Conservation (phyloP, 257 asterid species). For the Ophiorrhiza pumila region DNA sequence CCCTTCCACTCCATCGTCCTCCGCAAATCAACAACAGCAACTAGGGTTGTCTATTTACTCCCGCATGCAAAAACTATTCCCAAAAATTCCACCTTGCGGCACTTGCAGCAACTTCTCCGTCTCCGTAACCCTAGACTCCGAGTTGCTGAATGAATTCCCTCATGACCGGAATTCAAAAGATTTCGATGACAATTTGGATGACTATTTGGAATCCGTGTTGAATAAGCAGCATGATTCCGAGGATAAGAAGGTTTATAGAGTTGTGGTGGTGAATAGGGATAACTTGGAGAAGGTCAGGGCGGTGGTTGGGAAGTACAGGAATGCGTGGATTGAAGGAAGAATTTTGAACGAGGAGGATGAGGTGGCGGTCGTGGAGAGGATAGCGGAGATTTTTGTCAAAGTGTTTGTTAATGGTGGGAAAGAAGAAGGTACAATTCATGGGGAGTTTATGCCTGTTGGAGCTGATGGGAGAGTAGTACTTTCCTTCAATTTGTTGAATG, state of each 20-base stretch:
- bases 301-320: constrained; percentile 81
- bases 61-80: constrained; percentile 45
- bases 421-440: constrained; percentile 69
- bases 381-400: constrained; percentile 65
- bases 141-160: constrained; percentile 38
- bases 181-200: constrained; percentile 55
- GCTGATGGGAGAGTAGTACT: constrained; percentile 93
- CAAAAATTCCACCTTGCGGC: constrained; percentile 49
- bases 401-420: constrained; percentile 82
- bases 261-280: constrained; percentile 57
- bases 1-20: constrained; percentile 17
- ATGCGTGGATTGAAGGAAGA: constrained; percentile 81
- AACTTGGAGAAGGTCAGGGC: constrained; percentile 43
- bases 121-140: constrained; percentile 53
- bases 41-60: constrained; percentile 47
- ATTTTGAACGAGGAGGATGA: constrained; percentile 50
- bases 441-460: constrained; percentile 98
- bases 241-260: constrained; percentile 53
- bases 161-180: constrained; percentile 24
- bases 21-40: constrained; percentile 40
- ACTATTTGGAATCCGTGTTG: constrained; percentile 45
- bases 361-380: constrained; percentile 54
- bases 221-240: constrained; percentile 15
- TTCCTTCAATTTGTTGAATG: constrained; percentile 89
- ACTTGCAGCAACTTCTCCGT: constrained; percentile 52